Base-by-base conservation (phyloP, 495 filamentous ascomycete genomes). In the Penicillium soppii region DNA sequence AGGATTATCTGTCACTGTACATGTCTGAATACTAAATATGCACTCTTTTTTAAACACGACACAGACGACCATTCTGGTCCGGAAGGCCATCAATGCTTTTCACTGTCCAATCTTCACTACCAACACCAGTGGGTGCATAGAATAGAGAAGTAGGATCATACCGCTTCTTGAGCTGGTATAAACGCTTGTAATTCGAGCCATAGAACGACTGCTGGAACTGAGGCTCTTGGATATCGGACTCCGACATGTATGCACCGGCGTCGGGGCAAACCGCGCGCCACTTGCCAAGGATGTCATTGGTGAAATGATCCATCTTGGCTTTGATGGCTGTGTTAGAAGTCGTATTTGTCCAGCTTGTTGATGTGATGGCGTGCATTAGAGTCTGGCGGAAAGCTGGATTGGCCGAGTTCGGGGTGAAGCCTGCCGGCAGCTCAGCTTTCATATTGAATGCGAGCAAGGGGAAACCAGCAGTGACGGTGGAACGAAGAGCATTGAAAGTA, bases 201-300 rank as follows among this genome's bases (percentile, higher is more conserved):
- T 77, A 89, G 66, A 85, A 89, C 0, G 79, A 74, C 56, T 77
- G 69, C 43, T 84, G 78, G 68, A 81, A 88, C 42, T 83, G 61
- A 0, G 84, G 83, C 63, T 88, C 83, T 41, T 78, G 68, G n/a
- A 80, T 63, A 60, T 87, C 80, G 21, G 67, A 56, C 59, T 73
- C 70, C 27, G 59, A 61, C 63, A 70, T 65, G 47, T 71, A 71
- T 0, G 67, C 65, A n/a, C 68, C 68, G 0, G 66, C 44, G 0
- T 64, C 61, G 3, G 70, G 68, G 35, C 59, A 68, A 10, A 71
- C 63, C 15, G 70, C 64, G 30, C 79, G 72, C 79, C 78, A 82
- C n/a, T 72, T 66, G 9, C 73, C 72, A 38, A 82, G 71, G 38
- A 76, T 60, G 15, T 62, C 58, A 57, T 73, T 72, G 42, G 67